Evolutionary conservation across 768 basidiomycete species (phyloP), one percentile per base, ranked within the genome.

Genomic region (Coprinellus aureogranulatus): DNA sequence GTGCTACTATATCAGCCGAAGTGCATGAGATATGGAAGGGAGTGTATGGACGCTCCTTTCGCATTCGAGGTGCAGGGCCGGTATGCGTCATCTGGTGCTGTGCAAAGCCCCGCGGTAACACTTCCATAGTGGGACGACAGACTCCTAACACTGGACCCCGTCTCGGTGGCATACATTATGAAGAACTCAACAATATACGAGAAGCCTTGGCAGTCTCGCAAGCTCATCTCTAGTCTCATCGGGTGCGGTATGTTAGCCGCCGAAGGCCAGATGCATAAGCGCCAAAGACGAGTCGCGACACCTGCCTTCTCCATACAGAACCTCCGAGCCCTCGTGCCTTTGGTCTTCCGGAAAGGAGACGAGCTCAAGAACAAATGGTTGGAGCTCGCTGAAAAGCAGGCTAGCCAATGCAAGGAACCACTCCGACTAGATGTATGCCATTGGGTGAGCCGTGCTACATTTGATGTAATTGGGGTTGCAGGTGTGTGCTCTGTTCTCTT

Each of bases 401-500:
- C 55, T 60, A 64, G 56, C 56, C 8, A 34, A 6, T 6, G 34
- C 34, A 68, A 63, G 48, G 25, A 70, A 26, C 53, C 42, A 2
- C 25, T 68, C 57, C 72, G 63, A 64, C 66, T 97, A 25, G 91
- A 97, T 64, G 83, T 94, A 6, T 86, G 83, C 65, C 84, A 82
- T 62, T 95, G 89, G 88, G 71, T 94, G 31, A 89, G 86, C 61
- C 81, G 92, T 42, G 86, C 87, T 9, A 93, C 93, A 0, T 90
- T 97, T 65, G 94, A 96, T 68, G 87, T 95, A 44, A 93, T 97
- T 62, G 94, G 93, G 1, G 69, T 91, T n/a, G 90, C 93, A 41
- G 90, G 90, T 90, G 55, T 46, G 75, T 67, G 8, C 23, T 22
- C 23, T 27, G 31, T n/a, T 50, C 23, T 22, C 40, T 23, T 40